Evolutionary conservation across 352 stramenopile species (phyloP), one percentile per base, ranked within the genome.

Genomic region (Pythium insidiosum): DNA sequence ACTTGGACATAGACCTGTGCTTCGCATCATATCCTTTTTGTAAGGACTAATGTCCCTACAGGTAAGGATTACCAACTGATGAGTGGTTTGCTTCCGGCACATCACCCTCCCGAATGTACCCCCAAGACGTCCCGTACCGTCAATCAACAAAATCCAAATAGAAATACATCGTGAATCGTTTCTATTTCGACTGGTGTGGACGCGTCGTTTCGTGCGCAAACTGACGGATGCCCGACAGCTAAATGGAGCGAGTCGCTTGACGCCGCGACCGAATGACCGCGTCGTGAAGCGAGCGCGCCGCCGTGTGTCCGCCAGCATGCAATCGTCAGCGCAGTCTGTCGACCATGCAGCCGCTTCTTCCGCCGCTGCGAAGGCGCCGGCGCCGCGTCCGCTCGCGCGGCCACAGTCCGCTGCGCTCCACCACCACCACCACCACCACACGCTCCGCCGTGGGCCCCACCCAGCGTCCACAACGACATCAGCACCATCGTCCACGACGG

Each of bases 51-150:
- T 53, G 58, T 60, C 72, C 48, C 57, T 85, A 85, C 73, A 82
- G 67, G 67, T 85, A 85, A 82, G 69, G 73, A 82, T 85, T 85
- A 84, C 71, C 67, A 84, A 84, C 66, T 80, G 71, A 84, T 84
- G 68, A 84, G 68, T 81, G 53, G 1, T 54, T 75, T 70, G 53
- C 18, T 24, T 48, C 36, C 1, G 6, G 10, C 25, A 12, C 26
- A 46, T 24, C 39, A 12, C 41, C 29, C 24, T 19, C n/a, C 21
- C n/a, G n/a, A 7, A 3, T n/a, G 25, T 57, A 50, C 38, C 28
- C 15, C 34, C n/a, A 4, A 6, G 22, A 15, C 9, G 2, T 50
- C 41, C 49, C 49, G 22, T 41, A 40, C 36, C 41, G 15, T 15
- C 0, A 21, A 30, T 44, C n/a, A n/a, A n/a, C n/a, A n/a, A n/a